Evolutionary conservation across 2,329 filamentous ascomycete species (phyloP).

Genomic region (Epichloe gansuensis): DNA sequence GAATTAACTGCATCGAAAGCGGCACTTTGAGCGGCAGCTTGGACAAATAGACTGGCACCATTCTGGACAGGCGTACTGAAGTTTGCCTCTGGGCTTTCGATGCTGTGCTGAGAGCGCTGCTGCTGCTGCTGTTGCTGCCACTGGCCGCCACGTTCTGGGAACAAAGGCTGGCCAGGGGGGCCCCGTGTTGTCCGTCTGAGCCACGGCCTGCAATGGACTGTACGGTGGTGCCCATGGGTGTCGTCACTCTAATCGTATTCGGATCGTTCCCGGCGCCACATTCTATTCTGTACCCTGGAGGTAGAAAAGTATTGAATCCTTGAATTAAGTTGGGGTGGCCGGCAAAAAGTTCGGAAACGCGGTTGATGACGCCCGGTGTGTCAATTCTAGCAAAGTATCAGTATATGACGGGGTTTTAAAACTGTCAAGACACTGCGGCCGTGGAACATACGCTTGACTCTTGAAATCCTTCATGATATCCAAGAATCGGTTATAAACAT

Average conservation of each 20-base stretch:
- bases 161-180: constrained; percentile 29
- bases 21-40: constrained; percentile 25
- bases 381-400: constrained; percentile 54
- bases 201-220: constrained; percentile 60
- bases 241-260: constrained; percentile 92
- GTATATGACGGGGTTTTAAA: constrained; percentile 64
- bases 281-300: constrained; percentile 91
- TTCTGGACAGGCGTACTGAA: constrained; percentile 46
- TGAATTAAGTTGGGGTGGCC: constrained; percentile 93
- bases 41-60: constrained; percentile 34
- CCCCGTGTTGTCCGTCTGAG: constrained; percentile 29
- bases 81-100: constrained; percentile 49
- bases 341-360: constrained; percentile 89
- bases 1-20: constrained; percentile 19
- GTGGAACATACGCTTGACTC: constrained; percentile 65
- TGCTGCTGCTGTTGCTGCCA: constrained; percentile 43
- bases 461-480: constrained; percentile 99
- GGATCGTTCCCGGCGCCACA: constrained; percentile 89
- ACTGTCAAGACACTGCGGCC: not conserved
- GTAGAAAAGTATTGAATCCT: constrained; percentile 95
- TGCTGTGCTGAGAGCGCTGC: constrained; percentile 42
- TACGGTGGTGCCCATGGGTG: constrained; percentile 92
- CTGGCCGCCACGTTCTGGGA: constrained; percentile 35
- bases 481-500: constrained; percentile 92
- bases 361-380: constrained; percentile 91